Evolutionary conservation across 108 stramenopile species (phyloP), one percentile per base, ranked within the genome.

Genomic region (Skeletonema tropicum): DNA sequence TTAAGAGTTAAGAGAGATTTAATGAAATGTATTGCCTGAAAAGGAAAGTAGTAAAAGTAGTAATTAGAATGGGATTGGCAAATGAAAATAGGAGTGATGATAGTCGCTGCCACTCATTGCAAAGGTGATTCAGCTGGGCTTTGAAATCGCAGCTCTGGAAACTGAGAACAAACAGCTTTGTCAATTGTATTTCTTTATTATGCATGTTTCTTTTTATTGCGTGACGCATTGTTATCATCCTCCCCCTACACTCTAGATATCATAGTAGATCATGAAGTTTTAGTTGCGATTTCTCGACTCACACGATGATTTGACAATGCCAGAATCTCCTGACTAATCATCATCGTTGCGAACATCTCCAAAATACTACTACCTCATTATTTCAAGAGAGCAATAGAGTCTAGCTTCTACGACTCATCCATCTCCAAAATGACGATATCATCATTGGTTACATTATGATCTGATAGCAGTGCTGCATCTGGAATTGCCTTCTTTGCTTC

Each of bases 391-490:
- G 38, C 38, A 39, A 39, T 12, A 12, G 38, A 1, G 38, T 10
- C 38, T 39, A 2, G 11, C 4, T 15, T 45, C 15, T 45, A 45
- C 15, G 15, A 15, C 42, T 45, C 42, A 45, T 45, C 42, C 42
- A 45, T n/a, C 42, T 45, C 42, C 42, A 45, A 45, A 45, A 45
- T 45, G 14, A 42, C 1, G 3, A 81, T 78, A 19, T 76, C 64
- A 52, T 85, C 84, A 68, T 86, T 86, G 57, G 82, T 85, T n/a
- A 88, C 52, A 42, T 70, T 46, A 26, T 80, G 79, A 61, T 80
- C 79, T 12, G 68, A 45, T n/a, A 80, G 39, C 25, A 45, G 62
- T 15, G 67, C 79, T 30, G 60, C 39, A 66, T 80, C 68, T 1
- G 79, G 79, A 42, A 80, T 57, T 5, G 64, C 70, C 32, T 36